Evolutionary conservation across 202 grass and related monocot species (phyloP).

Genomic region (Saccharum hybrid): DNA sequence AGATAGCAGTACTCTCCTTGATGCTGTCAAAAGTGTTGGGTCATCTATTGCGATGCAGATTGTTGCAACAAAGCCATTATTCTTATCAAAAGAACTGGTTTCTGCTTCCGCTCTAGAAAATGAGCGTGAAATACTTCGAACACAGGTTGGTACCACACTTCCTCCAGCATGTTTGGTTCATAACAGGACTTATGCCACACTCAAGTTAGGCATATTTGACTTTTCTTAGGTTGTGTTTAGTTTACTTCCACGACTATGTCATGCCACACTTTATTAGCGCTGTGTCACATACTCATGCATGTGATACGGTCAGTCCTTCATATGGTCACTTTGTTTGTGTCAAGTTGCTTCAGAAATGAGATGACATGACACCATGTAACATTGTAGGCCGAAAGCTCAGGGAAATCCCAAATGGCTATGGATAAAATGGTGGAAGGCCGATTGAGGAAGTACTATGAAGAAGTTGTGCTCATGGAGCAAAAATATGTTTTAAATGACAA

Average conservation of each 20-base stretch:
- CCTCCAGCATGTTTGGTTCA: conserved; percentile 3
- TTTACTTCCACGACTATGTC: neutral
- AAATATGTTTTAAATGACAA: conserved; percentile 78
- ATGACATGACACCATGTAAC: conserved; percentile 29
- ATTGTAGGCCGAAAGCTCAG: conserved; percentile 85
- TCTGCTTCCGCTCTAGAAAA: conserved; percentile 74
- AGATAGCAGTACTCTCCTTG: conserved; percentile 69
- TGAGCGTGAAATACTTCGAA: conserved; percentile 77
- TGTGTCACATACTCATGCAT: neutral
- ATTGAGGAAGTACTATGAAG: conserved; percentile 90
- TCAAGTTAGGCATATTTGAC: neutral
- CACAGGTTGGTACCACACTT: conserved; percentile 55
- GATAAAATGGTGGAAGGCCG: conserved; percentile 98
- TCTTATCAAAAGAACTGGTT: conserved; percentile 92
- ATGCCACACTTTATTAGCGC: neutral
- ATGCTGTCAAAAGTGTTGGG: conserved; percentile 68
- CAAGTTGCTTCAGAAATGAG: conserved; percentile 25
- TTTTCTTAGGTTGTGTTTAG: neutral
- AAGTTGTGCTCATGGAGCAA: conserved; percentile 93
- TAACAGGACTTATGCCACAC: neutral
- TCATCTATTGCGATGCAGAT: conserved; percentile 91
- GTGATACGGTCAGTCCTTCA: neutral
- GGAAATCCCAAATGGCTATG: conserved; percentile 90
- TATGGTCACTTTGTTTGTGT: neutral
- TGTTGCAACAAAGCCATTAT: conserved; percentile 86